These are phyloP conservation scores for Bipolaris victoriae DNA, from an alignment of 2,329 filamentous ascomycete genomes.

Conservation along the genomic window DNA sequence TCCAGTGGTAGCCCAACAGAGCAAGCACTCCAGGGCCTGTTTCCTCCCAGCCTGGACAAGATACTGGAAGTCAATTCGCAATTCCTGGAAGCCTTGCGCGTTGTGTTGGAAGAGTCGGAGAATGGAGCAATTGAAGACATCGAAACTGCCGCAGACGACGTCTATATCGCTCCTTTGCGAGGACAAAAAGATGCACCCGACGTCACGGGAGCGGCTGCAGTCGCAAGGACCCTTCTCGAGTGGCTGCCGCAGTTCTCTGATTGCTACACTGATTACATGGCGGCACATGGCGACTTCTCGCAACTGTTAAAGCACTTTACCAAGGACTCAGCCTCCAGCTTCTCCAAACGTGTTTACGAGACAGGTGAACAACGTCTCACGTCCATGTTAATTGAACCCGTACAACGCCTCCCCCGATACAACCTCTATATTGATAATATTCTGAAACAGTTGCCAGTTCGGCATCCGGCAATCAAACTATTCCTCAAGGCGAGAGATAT, in stretches of 20 bases:
- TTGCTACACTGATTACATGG: conserved; percentile 92
- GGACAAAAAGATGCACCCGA: conserved; percentile 61
- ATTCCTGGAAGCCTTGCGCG: conserved; percentile 78
- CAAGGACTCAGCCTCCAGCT: conserved; percentile 77
- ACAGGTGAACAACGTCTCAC: conserved; percentile 89
- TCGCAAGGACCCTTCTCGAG: conserved; percentile 81
- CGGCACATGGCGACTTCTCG: conserved; percentile 85
- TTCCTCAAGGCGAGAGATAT: conserved; percentile 91
- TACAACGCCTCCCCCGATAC: conserved; percentile 92
- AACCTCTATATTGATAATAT: conserved; percentile 97
- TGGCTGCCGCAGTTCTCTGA: conserved; percentile 94
- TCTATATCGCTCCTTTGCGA: conserved; percentile 42
- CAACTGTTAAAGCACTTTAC: conserved; percentile 79
- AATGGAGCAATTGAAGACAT: conserved; percentile 79
- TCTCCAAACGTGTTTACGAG: conserved; percentile 78
- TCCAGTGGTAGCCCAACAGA: conserved; percentile 73
- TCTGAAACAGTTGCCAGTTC: conserved; percentile 79
- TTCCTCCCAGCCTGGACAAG: conserved; percentile 78
- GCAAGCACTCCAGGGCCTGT: conserved; percentile 75
- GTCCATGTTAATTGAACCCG: conserved; percentile 92
- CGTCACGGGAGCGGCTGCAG: conserved; percentile 75
- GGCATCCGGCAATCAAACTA: conserved; percentile 80
- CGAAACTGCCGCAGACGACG: conserved; percentile 59
- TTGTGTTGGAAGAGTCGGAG: conserved; percentile 81
- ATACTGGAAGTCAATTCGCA: conserved; percentile 82